Evolutionary conservation across 805 yeast genomes (phyloP), one percentile per base, ranked within the genome.

Genomic region (Candida stauntonica): DNA sequence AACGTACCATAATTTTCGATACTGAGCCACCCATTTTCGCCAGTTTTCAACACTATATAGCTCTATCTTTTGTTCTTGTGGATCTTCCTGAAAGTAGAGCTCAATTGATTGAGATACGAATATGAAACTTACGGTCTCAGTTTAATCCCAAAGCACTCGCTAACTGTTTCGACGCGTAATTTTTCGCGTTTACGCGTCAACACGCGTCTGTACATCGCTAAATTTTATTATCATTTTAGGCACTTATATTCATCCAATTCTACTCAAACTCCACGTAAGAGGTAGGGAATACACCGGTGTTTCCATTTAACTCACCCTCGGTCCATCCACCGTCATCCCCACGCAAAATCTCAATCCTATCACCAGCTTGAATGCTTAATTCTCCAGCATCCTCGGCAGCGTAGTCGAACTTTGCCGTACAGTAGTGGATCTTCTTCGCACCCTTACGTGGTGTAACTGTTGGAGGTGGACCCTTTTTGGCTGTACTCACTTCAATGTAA

Each of bases 311-410:
- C 55, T 85, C 91, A 11, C 97, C 98, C 49, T 80, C 84, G 2
- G 97, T 89, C 99, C 99, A 93, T 0, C 99, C 99, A 8, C 87
- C 89, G 48, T 82, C 85, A 36, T 81, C 84, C 35, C 79, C 86
- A 20, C 73, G 79, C 1, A 84, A 53, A 11, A 93, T 72, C 9
- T 73, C 70, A 15, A 93, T 75, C 38, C 68, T 69, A 45, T 91
- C 97, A 3, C 96, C 96, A 0, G 73, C 80, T 7, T 48, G 52
- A 16, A 93, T 75, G 16, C 75, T 70, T 41, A 93, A 59, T 61
- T 93, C 99, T 51, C 85, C 91, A 18, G 75, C 76, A 5, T 88
- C 96, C 13, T 74, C 56, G 7, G 52, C 50, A 1, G 18, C 16
- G 29, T 55, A 55, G 12, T 46, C 70, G 26, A 37, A 53, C 29